Percentiles rank a stretch among this genome's conserved stretches.
These are phyloP conservation scores for Trametes cubensis DNA, from an alignment of 768 basidiomycete species.

Conservation along the genomic window DNA sequence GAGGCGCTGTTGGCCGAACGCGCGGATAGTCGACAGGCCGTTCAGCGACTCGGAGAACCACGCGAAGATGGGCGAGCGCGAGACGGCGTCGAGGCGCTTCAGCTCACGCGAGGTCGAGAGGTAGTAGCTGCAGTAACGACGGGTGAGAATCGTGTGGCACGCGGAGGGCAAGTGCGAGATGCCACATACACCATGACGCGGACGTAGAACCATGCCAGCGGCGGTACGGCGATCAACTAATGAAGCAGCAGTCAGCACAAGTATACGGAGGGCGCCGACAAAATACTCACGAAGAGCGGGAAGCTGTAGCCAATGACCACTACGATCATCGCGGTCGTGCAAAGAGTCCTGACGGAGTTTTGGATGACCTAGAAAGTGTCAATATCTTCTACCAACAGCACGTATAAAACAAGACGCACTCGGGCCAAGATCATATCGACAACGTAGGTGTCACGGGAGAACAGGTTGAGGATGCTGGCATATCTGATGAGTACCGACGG, in stretches of 20 bases:
- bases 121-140: conserved; percentile 63
- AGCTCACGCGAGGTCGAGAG: conserved; percentile 84
- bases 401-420: conserved; percentile 32
- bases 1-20: conserved; percentile 68
- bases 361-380: conserved; percentile 53
- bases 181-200: conserved; percentile 72
- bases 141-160: background rate
- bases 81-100: conserved; percentile 86
- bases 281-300: conserved; percentile 61
- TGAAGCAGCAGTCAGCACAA: background rate
- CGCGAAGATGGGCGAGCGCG: conserved; percentile 88
- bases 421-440: conserved; percentile 83
- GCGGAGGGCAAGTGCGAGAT: background rate
- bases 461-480: conserved; percentile 80
- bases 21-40: conserved; percentile 82
- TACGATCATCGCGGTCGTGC: conserved; percentile 59
- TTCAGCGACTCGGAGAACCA: conserved; percentile 80
- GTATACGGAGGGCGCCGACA: background rate
- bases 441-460: conserved; percentile 86
- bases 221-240: conserved; percentile 65
- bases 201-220: conserved; percentile 78
- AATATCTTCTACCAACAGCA: background rate
- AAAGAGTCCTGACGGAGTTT: conserved; percentile 66
- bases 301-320: conserved; percentile 80
- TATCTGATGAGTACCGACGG: background rate